Conservation (phyloP, 2,329 filamentous ascomycete genomes). For the Tolypocladium tropicale region DNA sequence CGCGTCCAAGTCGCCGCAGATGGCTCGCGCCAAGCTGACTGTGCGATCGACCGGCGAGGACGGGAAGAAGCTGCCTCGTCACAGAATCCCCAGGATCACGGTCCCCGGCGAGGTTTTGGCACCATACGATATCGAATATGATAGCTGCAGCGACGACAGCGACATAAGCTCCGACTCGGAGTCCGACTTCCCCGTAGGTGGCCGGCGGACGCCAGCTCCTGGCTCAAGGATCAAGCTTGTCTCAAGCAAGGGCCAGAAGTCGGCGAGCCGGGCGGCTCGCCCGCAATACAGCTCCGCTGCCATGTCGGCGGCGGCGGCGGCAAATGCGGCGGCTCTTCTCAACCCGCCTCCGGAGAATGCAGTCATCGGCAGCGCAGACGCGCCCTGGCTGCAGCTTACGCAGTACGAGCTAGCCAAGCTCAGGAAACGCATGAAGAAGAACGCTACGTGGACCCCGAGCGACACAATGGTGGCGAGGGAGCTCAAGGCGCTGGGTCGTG, state of each 20-base stretch:
- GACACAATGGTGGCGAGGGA: conserved; percentile 79
- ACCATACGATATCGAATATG: conserved; percentile 54
- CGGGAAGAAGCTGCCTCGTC: conserved; percentile 35
- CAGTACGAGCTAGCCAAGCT: conserved; percentile 57
- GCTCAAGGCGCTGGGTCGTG: conserved; percentile 59
- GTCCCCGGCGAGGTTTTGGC: conserved; percentile 57
- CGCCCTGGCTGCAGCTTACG: conserved; percentile 57
- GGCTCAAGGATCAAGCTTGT: conserved; percentile 40
- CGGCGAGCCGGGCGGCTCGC: conserved; percentile 28
- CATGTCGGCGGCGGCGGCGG: conserved; percentile 26
- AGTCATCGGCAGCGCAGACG: conserved; percentile 45
- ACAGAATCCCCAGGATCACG: conserved; percentile 46
- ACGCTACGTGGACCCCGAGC: conserved; percentile 74
- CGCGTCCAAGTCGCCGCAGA: conserved; percentile 42
- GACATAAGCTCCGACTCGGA: conserved; percentile 44
- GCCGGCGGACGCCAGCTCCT: conserved; percentile 23
- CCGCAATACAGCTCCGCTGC: conserved; percentile 23
- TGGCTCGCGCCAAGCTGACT: conserved; percentile 37
- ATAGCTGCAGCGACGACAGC: conserved; percentile 42
- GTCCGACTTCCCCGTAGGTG: conserved; percentile 27
- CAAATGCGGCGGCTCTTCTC: conserved; percentile 31
- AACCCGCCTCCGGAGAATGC: conserved; percentile 51
- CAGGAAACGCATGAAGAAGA: conserved; percentile 85
- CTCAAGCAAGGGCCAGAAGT: conserved; percentile 30
- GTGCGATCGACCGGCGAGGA: conserved; percentile 32